Conservation (phyloP, 163 green algal species). For the Volvox carteri region DNA sequence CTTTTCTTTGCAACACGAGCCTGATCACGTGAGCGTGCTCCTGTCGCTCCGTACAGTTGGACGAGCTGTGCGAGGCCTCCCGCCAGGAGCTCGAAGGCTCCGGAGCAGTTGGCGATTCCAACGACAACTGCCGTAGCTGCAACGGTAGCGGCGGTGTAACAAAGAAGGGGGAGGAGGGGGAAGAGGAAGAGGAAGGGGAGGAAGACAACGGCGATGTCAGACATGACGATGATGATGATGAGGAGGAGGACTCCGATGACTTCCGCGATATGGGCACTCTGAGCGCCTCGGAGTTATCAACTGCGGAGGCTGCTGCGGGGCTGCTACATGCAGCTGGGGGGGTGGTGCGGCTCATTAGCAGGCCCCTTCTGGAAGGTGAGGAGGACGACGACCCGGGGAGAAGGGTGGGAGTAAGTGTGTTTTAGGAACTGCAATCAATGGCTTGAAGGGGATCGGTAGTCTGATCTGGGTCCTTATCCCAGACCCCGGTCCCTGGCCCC, state of each 20-base stretch:
- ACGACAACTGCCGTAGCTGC: neutral
- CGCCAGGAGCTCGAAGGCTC: neutral
- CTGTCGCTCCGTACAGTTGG: slow-evolving; percentile 18
- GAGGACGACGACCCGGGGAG: neutral
- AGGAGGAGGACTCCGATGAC: slow-evolving; percentile 30
- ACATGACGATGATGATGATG: slow-evolving; percentile 20
- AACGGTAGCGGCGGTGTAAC: slow-evolving; percentile 19
- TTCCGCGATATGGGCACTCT: slow-evolving; percentile 51
- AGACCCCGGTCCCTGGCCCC: no score
- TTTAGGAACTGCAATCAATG: no score
- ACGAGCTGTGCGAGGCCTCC: slow-evolving; percentile 32
- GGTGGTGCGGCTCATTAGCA: slow-evolving; percentile 29
- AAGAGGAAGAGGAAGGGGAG: neutral
- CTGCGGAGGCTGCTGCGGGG: neutral
- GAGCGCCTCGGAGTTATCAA: neutral
- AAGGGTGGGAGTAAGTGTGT: neutral
- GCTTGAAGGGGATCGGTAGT: no score
- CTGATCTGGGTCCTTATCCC: no score
- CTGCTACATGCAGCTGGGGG: slow-evolving; percentile 43
- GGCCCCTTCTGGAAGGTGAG: slow-evolving; percentile 51
- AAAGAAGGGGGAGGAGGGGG: neutral
- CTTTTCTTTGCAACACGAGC: no score
- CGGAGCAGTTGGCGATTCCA: neutral
- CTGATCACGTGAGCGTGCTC: neutral
- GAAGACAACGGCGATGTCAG: neutral